A percentile compares a stretch with the other conserved stretches of the same genome.
Evolutionary conservation across 352 stramenopile species (phyloP).

Genomic region (Globisporangium nunn): DNA sequence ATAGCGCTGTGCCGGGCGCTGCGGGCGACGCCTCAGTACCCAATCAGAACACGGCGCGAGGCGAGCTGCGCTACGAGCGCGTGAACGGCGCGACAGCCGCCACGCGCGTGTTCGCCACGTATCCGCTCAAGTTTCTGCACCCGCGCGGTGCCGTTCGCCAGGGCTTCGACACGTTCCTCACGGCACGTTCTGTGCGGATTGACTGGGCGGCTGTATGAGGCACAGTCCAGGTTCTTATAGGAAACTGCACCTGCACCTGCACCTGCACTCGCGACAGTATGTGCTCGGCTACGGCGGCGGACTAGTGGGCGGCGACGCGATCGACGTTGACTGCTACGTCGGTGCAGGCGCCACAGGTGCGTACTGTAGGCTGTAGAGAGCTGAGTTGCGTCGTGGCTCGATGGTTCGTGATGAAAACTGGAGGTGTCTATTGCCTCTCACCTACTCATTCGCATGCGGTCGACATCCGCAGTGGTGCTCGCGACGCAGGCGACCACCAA

Average conservation of each 20-base stretch:
- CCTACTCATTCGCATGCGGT: not conserved
- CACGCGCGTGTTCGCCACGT: constrained; percentile 77
- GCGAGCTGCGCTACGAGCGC: constrained; percentile 66
- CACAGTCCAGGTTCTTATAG: no score
- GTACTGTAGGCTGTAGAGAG: not conserved
- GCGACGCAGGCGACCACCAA: constrained; percentile 84
- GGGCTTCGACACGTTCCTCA: constrained; percentile 65
- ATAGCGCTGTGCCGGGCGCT: no score
- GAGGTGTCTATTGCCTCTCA: not conserved
- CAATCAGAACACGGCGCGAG: constrained; percentile 13
- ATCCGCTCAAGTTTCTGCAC: constrained; percentile 85
- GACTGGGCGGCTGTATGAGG: no score
- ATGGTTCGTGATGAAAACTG: not conserved
- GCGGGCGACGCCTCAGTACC: not conserved
- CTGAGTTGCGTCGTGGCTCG: not conserved
- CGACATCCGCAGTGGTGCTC: constrained; percentile 42
- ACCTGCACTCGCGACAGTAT: constrained; percentile 30
- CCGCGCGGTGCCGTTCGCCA: constrained; percentile 54
- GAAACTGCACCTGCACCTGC: not conserved
- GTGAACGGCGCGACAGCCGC: constrained; percentile 50
- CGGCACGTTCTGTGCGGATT: constrained; percentile 22
- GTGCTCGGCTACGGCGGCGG: constrained; percentile 80
- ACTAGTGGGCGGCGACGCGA: constrained; percentile 67
- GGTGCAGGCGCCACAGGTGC: constrained; percentile 38
- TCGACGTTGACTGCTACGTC: constrained; percentile 55